These are phyloP conservation scores for Penicillium crustosum DNA, from an alignment of 2,329 filamentous ascomycete species.

Conservation along the genomic window DNA sequence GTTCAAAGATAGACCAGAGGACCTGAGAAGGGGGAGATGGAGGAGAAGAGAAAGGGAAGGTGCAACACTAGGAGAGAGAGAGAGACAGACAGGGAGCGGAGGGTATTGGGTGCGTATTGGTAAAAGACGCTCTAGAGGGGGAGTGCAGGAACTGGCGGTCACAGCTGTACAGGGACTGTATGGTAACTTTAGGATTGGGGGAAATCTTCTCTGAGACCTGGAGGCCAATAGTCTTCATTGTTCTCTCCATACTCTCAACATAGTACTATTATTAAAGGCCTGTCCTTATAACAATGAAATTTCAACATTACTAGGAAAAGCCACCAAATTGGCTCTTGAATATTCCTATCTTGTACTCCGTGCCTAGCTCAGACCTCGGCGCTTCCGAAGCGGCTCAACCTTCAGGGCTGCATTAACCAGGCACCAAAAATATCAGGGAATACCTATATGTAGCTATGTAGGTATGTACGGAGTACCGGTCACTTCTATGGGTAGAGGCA, in stretches of 20 bases:
- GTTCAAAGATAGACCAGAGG: constrained; percentile 19
- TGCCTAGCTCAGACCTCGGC: constrained; percentile 6
- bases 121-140: not conserved
- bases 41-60: constrained; percentile 22
- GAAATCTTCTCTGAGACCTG: constrained; percentile 1
- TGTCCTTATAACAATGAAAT: not conserved
- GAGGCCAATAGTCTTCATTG: not conserved
- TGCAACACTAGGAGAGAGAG: constrained; percentile 15
- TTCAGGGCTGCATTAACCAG: constrained; percentile 2
- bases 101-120: constrained; percentile 27
- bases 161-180: constrained; percentile 7
- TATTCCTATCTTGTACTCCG: not conserved
- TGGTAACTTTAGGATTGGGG: constrained; percentile 5
- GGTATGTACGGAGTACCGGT: too few species aligned
- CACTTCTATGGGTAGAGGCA: not conserved
- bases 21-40: constrained; percentile 24
- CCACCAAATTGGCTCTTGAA: not conserved
- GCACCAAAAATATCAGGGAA: not conserved
- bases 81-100: constrained; percentile 18
- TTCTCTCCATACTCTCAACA: not conserved
- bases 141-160: constrained; percentile 11
- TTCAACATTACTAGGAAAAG: not conserved
- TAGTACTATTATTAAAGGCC: not conserved
- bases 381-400: constrained; percentile 1
- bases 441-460: not conserved